Evolutionary conservation across 139 green algal species (phyloP).

Genomic region (Bryopsis sp.): DNA sequence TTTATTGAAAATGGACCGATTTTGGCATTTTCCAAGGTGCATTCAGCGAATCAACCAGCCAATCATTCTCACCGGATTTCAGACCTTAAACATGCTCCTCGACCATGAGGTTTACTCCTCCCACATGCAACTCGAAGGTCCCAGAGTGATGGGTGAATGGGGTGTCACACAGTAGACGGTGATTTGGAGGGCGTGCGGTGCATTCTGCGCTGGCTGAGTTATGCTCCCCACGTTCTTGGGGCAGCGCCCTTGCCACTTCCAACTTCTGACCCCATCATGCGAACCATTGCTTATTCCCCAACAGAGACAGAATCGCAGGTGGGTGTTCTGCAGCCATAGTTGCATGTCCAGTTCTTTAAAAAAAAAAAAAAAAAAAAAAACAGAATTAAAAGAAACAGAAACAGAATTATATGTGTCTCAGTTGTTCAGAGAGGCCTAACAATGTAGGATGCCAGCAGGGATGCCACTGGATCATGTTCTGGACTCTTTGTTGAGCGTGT

Average conservation of each 20-base stretch:
- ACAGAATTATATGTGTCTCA: too few species aligned
- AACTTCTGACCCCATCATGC: slow-evolving; percentile 48
- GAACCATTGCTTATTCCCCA: slow-evolving; percentile 56
- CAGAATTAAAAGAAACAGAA: too few species aligned
- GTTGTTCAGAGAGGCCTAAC: too few species aligned
- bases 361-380: too few species aligned
- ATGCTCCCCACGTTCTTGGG: slow-evolving; percentile 51
- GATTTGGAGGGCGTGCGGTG: slow-evolving; percentile 71
- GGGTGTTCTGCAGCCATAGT: too few species aligned
- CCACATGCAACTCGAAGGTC: slow-evolving; percentile 93
- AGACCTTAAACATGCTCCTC: slow-evolving; percentile 98
- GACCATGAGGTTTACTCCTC: slow-evolving; percentile 86
- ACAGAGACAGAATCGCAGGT: slow-evolving; percentile 44
- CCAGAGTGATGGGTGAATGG: slow-evolving; percentile 88
- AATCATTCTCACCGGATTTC: slow-evolving; percentile 96
- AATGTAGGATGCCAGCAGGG: too few species aligned
- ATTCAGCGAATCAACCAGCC: slow-evolving; percentile 87
- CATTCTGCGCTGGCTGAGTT: slow-evolving; percentile 61
- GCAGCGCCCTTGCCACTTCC: slow-evolving; percentile 42
- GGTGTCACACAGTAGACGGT: slow-evolving; percentile 92
- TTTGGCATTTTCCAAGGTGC: slow-evolving; percentile 56
- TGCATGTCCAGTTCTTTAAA: too few species aligned
- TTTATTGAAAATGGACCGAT: too few species aligned
- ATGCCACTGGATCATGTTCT: too few species aligned
- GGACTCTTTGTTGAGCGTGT: too few species aligned